Conservation (phyloP, 306 rosid species). For the Quercus aquifolioides region DNA sequence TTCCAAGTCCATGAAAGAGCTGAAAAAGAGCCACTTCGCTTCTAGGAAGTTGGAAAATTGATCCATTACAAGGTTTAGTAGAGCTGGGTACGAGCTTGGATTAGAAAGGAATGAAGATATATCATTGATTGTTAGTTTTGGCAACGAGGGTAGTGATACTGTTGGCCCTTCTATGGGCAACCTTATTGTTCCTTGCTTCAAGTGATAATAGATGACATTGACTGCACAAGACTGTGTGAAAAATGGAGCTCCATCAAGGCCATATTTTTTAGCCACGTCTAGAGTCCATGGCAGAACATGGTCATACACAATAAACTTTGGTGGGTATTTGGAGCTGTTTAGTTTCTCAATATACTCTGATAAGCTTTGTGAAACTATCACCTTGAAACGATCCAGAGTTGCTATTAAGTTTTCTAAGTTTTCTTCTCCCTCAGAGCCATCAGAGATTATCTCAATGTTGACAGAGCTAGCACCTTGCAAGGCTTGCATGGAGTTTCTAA, state of each 20-base stretch:
- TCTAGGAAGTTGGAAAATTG: conserved; percentile 10
- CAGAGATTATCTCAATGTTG: conserved; percentile 12
- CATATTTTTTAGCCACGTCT: conserved; percentile 21
- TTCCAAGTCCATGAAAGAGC: background rate
- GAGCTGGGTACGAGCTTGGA: background rate
- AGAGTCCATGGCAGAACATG: conserved; percentile 23
- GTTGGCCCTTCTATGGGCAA: background rate
- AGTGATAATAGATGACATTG: conserved; percentile 2
- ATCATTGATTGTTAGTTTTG: background rate
- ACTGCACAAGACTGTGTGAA: conserved; percentile 19
- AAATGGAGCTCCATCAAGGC: conserved; percentile 21
- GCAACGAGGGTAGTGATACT: conserved; percentile 7
- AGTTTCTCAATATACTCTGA: background rate
- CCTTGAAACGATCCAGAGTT: background rate
- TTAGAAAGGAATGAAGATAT: conserved; percentile 3
- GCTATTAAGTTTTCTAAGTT: background rate
- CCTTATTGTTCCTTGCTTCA: background rate
- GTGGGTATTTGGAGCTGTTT: background rate
- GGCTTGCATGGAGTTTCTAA: background rate
- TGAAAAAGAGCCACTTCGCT: background rate
- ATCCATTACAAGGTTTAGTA: background rate
- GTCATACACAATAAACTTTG: conserved; percentile 19
- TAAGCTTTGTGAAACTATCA: background rate
- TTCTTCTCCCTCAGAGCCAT: conserved; percentile 8
- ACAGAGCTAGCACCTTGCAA: background rate